A percentile compares a stretch with the other conserved stretches of the same genome.
phyloP scores from a whole-genome alignment of 306 rosid species.

The Dryas drummondii region DNA sequence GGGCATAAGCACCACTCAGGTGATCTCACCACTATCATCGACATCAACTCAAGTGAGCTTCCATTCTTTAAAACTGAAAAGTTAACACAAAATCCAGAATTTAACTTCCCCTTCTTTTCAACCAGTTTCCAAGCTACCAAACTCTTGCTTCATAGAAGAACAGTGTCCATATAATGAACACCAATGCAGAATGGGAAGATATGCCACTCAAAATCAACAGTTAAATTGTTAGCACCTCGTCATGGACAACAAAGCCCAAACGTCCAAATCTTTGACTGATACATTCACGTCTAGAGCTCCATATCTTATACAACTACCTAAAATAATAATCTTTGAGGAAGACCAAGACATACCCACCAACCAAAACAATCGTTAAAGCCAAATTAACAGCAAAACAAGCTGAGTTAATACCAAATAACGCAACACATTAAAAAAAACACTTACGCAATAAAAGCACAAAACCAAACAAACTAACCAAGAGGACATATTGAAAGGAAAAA shows the following conservation, averaged over 20 bases:
- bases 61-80: constrained; percentile 1
- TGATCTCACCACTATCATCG: neutral
- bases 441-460: neutral
- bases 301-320: neutral
- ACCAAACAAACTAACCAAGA: constrained; percentile 13
- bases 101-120: neutral
- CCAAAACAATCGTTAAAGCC: neutral
- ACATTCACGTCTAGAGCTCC: neutral
- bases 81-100: neutral
- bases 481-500: neutral
- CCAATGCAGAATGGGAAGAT: neutral
- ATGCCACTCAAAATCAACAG: neutral
- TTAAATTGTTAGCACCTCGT: neutral
- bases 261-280: neutral
- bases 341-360: constrained; percentile 11
- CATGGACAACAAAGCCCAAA: neutral
- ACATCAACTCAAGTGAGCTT: neutral
- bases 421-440: neutral
- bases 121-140: constrained; percentile 1
- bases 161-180: too few relatives aligned
- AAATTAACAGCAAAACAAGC: constrained; percentile 1
- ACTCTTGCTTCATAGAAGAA: neutral
- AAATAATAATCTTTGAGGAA: neutral
- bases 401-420: neutral
- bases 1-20: neutral